Evolutionary conservation across 2,329 filamentous ascomycete genomes (phyloP), one percentile per base, ranked within the genome.

Genomic region (Trichoderma sp.): DNA sequence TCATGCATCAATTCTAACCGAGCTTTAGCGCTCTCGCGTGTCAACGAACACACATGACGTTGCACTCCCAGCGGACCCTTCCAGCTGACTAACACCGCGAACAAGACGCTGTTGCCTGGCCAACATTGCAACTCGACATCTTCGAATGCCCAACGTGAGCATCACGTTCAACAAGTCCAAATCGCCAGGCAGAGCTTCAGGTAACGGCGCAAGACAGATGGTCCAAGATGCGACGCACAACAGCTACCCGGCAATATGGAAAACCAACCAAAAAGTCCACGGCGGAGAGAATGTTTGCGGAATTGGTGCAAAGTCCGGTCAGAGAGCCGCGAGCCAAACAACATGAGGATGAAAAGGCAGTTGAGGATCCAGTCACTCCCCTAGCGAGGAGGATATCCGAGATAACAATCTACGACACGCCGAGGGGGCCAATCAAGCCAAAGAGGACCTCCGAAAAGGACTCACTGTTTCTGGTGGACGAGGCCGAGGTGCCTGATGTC

Each of bases 231-330:
- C 74, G 80, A 43, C 78, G 80, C 64, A 76, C 77, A 57, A 74
- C 76, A 3, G 72, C 78, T 19, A 70, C 77, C 10, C 80, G 82
- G 3, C 82, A 79, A 65, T 86, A 86, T 74, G 84, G 84, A 65
- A 84, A 82, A 66, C 76, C 77, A 51, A 76, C 77, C 34, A 83
- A 78, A 66, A 80, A 80, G 51, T 76, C 80, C 28, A 82, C 78
- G 66, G 76, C 79, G 19, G 78, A 83, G 48, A 77, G 81, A 24
- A 74, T 84, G 51, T 84, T 85, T 68, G 80, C 80, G 21, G 81
- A 84, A 69, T 73, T 86, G 9, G 82, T 83, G 0, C 79, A 80
- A 65, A 84, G 80, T 51, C 84, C 84, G 3, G 67, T 80, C 58
- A 79, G 81, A 55, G 73, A 69, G 51, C 69, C 70, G 45, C 58